A percentile compares a stretch with the other conserved stretches of the same genome.
Evolutionary conservation across 2,329 filamentous ascomycete genomes (phyloP).

Genomic region (Nemania sp.): DNA sequence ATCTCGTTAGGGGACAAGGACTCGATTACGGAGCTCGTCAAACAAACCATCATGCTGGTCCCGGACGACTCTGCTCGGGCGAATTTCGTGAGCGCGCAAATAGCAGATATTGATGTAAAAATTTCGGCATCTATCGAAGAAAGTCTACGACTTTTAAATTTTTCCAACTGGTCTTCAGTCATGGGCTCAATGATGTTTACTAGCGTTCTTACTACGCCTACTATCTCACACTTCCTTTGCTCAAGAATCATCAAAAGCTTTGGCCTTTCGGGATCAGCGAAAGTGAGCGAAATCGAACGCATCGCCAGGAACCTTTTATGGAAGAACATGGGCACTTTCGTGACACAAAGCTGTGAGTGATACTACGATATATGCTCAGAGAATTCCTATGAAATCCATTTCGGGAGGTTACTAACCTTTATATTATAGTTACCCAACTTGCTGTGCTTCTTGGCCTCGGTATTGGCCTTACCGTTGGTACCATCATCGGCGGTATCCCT

Average conservation of each 20-base stretch:
- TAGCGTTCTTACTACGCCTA: constrained; percentile 41
- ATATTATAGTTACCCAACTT: constrained; percentile 31
- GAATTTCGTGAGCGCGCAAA: constrained; percentile 43
- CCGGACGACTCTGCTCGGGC: constrained; percentile 40
- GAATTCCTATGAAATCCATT: neutral
- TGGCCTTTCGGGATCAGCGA: constrained; percentile 40
- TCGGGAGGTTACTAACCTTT: constrained; percentile 17
- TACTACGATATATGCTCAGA: neutral
- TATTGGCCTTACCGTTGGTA: constrained; percentile 41
- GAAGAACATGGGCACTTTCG: constrained; percentile 44
- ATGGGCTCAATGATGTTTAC: constrained; percentile 39
- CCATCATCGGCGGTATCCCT: constrained; percentile 44
- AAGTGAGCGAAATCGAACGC: constrained; percentile 40
- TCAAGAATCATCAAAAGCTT: constrained; percentile 44
- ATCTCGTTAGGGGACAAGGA: constrained; percentile 32
- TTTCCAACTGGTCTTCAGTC: constrained; percentile 40
- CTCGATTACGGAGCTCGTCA: constrained; percentile 43
- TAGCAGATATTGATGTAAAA: constrained; percentile 42
- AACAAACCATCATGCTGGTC: constrained; percentile 40
- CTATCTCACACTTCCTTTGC: constrained; percentile 44
- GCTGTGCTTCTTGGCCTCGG: constrained; percentile 36
- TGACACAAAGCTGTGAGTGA: constrained; percentile 41
- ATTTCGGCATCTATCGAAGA: constrained; percentile 40
- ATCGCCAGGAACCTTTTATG: constrained; percentile 42
- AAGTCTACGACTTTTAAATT: constrained; percentile 39